These are phyloP conservation scores for Gamsiella multidivaricata DNA, from an alignment of 192 early-diverging fungal genomes.

Conservation along the genomic window DNA sequence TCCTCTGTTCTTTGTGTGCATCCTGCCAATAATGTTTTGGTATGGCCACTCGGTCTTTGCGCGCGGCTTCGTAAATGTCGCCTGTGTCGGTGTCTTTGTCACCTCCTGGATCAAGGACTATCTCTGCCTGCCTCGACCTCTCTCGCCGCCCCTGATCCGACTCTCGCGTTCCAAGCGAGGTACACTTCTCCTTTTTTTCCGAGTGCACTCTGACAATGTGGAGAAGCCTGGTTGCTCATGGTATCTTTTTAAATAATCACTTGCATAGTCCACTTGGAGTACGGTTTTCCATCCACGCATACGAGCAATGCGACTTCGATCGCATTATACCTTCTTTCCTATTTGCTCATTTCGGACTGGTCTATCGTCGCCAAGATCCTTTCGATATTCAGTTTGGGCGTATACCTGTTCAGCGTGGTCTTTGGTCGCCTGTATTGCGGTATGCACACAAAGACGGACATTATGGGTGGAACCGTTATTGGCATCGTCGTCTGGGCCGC, in stretches of 20 bases:
- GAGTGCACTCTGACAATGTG: too few species aligned
- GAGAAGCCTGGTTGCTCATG: too few species aligned
- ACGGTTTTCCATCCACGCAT: slow-evolving; percentile 94
- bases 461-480: slow-evolving; percentile 55
- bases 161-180: slow-evolving; percentile 52
- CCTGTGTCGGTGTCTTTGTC: slow-evolving; percentile 44
- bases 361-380: slow-evolving; percentile 44
- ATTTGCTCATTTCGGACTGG: slow-evolving; percentile 55
- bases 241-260: slow-evolving; percentile 53
- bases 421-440: slow-evolving; percentile 86
- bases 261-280: slow-evolving; percentile 80
- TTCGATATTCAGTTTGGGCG: slow-evolving; percentile 33
- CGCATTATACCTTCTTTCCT: slow-evolving; percentile 65
- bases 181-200: slow-evolving; percentile 1
- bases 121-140: slow-evolving; percentile 84
- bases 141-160: slow-evolving; percentile 78
- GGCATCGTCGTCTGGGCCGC: slow-evolving; percentile 68
- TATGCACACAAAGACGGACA: slow-evolving; percentile 79
- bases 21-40: slow-evolving; percentile 83
- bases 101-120: slow-evolving; percentile 75
- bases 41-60: slow-evolving; percentile 74
- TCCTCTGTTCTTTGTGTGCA: slow-evolving; percentile 86
- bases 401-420: slow-evolving; percentile 72
- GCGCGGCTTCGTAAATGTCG: slow-evolving; percentile 56
- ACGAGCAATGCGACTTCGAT: slow-evolving; percentile 84